Conservation (phyloP, 495 filamentous ascomycete genomes). For the Pseudoneurospora amorphoporcata region DNA sequence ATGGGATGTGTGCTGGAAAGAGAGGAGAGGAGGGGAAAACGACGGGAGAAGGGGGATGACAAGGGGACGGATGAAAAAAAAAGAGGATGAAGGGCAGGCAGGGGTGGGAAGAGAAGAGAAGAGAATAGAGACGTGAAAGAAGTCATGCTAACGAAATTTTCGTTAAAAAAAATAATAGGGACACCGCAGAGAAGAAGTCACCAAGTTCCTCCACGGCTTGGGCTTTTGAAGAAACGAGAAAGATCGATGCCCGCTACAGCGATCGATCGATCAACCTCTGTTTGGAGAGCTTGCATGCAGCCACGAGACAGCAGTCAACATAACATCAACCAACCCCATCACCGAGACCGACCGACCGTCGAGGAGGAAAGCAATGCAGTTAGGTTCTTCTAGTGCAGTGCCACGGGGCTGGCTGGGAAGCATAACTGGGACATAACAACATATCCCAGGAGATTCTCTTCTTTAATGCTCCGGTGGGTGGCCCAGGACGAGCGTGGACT, state of each 20-base stretch:
- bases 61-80: too few species aligned
- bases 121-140: background rate
- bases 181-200: constrained; percentile 3
- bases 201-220: constrained; percentile 1
- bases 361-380: too few species aligned
- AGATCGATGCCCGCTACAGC: background rate
- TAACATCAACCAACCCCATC: background rate
- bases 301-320: background rate
- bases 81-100: background rate
- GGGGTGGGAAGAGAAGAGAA: background rate
- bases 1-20: too few species aligned
- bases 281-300: background rate
- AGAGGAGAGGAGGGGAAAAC: background rate
- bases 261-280: background rate
- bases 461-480: background rate
- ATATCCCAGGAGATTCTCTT: background rate
- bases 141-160: background rate
- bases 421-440: background rate
- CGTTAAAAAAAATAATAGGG: constrained; percentile 3
- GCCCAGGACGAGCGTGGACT: background rate
- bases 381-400: too few species aligned
- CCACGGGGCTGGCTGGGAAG: background rate
- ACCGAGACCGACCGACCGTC: background rate
- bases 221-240: background rate
- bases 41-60: background rate